phyloP scores from a whole-genome alignment of 345 rosid genomes.

The Ceriops tagal region DNA sequence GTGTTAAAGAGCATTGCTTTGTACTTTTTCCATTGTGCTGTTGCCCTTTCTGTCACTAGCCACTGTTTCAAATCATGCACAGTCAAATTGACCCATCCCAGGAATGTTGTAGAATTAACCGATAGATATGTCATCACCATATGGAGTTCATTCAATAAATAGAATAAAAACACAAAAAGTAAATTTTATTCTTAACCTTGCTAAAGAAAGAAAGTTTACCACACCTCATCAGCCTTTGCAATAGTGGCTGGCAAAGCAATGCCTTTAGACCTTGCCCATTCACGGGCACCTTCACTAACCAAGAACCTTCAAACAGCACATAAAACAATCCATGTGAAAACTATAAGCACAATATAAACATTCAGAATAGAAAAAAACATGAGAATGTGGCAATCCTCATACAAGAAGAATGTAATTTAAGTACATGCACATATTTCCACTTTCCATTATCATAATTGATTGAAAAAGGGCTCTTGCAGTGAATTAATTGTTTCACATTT shows the following conservation, averaged over 20 bases:
- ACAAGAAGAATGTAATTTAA: too few relatives aligned
- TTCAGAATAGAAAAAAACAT: slow-evolving; percentile 6
- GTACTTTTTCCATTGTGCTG: slow-evolving; percentile 67
- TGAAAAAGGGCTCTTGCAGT: too few relatives aligned
- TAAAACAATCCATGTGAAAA: neutral
- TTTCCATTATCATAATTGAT: too few relatives aligned
- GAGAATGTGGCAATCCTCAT: too few relatives aligned
- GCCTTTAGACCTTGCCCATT: slow-evolving; percentile 74
- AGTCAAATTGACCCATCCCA: neutral
- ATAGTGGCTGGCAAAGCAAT: slow-evolving; percentile 43
- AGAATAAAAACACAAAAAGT: neutral
- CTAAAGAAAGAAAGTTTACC: slow-evolving; percentile 1
- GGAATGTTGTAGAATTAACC: slow-evolving; percentile 3
- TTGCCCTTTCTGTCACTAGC: slow-evolving; percentile 82
- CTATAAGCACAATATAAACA: neutral
- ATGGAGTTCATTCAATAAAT: neutral
- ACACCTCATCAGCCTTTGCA: slow-evolving; percentile 70
- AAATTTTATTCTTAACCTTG: neutral
- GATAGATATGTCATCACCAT: neutral
- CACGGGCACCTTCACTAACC: slow-evolving; percentile 88
- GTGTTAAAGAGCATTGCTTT: slow-evolving; percentile 65
- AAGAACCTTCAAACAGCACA: slow-evolving; percentile 53
- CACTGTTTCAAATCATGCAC: slow-evolving; percentile 45
- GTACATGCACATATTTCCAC: too few relatives aligned
- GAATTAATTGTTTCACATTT: too few relatives aligned